Evolutionary conservation across 768 basidiomycete species (phyloP), one percentile per base, ranked within the genome.

Genomic region (Termitomyces bulborhizus): DNA sequence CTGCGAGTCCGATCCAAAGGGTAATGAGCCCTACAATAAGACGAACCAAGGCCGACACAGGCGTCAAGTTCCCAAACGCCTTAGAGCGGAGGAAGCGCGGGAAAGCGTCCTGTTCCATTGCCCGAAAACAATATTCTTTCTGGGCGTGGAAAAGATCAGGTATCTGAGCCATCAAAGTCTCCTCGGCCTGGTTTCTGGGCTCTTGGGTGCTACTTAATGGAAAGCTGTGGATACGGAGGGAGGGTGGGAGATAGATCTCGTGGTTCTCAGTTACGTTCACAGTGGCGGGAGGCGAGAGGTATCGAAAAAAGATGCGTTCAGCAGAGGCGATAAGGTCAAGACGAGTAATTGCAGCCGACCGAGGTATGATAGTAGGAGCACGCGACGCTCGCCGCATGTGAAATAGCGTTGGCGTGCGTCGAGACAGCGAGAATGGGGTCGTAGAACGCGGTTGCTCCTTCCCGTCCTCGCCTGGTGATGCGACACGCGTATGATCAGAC

Each of bases 101-200:
- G 74, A 91, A 93, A 16, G 91, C 92, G 61, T 93, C 91, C 70
- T 95, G 92, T 65, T 97, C 94, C 86, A 98, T 93, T 0, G 92
- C 91, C 45, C 90, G 83, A 80, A 94, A 96, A 67, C 93, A 92
- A 66, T 96, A 97, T 66, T 97, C 93, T 75, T 98, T 98, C 75
- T 98, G 96, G 0, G 86, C 76, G 67, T 98, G 93, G 77, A 97
- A 98, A 76, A 98, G 88, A 68, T 99, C 97, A 13, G 97, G 97
- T 46, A 93, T 82, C 59, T 93, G 86, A 0, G 95, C 96, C 78
- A 96, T 81, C 60, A 89, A 71, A 42, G 77, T 81, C 41, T 84
- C 69, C 70, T 94, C 93, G 26, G 77, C 73, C 65, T 80, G 78
- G 4, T 84, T 75, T 66, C 78, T 82, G 3, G 91, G 92, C 54